Conservation (phyloP, 1,139 yeast genomes). For the Candida tetrigidarum region DNA sequence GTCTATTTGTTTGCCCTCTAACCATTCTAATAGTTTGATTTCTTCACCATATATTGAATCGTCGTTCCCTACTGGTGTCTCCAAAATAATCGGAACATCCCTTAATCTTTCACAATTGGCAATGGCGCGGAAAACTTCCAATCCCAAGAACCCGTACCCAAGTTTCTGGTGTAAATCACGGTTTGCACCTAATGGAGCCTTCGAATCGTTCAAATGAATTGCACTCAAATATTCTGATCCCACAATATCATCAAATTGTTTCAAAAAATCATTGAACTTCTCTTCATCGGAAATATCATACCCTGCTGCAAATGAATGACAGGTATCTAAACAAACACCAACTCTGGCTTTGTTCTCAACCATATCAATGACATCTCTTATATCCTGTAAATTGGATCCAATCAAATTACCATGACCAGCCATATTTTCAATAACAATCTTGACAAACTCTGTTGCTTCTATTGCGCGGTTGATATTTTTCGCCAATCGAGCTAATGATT, state of each 20-base stretch:
- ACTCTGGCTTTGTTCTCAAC: slow-evolving; percentile 79
- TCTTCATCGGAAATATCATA: slow-evolving; percentile 72
- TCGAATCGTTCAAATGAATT: slow-evolving; percentile 90
- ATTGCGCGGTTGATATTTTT: slow-evolving; percentile 80
- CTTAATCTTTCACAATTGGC: slow-evolving; percentile 69
- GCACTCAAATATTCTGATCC: slow-evolving; percentile 81
- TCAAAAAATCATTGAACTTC: slow-evolving; percentile 69
- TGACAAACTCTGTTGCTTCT: slow-evolving; percentile 72
- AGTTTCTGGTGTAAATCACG: slow-evolving; percentile 90
- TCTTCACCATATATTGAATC: slow-evolving; percentile 77
- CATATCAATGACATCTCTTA: slow-evolving; percentile 71
- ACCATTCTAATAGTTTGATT: slow-evolving; percentile 75
- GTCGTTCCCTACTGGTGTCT: slow-evolving; percentile 77
- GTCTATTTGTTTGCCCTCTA: slow-evolving; percentile 54
- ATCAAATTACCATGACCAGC: slow-evolving; percentile 95
- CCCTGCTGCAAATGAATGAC: slow-evolving; percentile 97
- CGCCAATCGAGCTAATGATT: slow-evolving; percentile 72
- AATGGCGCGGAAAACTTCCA: slow-evolving; percentile 78
- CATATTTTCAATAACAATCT: slow-evolving; percentile 94
- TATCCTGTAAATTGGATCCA: slow-evolving; percentile 81
- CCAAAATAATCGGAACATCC: slow-evolving; percentile 81
- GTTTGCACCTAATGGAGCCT: slow-evolving; percentile 89
- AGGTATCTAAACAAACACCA: slow-evolving; percentile 95
- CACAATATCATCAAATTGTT: slow-evolving; percentile 66
- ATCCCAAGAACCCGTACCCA: slow-evolving; percentile 88